Evolutionary conservation across 83 land plant species (phyloP), one percentile per base, ranked within the genome.

Genomic region (Isoetes engelmannii): DNA sequence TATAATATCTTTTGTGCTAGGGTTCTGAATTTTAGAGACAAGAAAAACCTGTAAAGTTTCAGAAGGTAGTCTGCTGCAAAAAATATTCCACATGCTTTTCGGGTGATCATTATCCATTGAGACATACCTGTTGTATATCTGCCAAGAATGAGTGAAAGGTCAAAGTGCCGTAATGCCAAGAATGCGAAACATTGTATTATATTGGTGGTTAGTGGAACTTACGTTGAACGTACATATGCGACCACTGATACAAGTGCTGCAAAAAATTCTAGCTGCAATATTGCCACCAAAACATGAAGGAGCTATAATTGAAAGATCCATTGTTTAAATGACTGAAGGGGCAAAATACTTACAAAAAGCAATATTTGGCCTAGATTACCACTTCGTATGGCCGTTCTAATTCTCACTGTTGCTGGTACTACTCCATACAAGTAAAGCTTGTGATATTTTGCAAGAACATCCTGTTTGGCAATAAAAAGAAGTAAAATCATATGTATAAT

Each of bases 21-120:
- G n/a, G n/a, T n/a, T n/a, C n/a, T n/a, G n/a, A n/a, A n/a, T n/a
- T n/a, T n/a, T n/a, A n/a, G n/a, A n/a, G n/a, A n/a, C n/a, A n/a
- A n/a, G n/a, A n/a, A n/a, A n/a, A n/a, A 68, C 70, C 57, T 68
- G 42, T 68, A 68, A 44, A 68, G 45, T 54, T 68, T 68, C 45
- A 68, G 46, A 5, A 68, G 13, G 45, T 68, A 68, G 61, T 68
- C 70, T 44, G 54, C 70, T 41, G 54, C 70, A 54, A 68, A 68
- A 18, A 68, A 68, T 18, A 63, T 9, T 49, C 61, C 68, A 50
- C 57, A 49, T 9, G 42, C n/a, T n/a, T 21, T 28, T 44, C 70
- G 28, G 9, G 54, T 18, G 4, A 15, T 17, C 42, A 48, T 41
- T 4, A 54, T 54, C 20, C 41, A 19, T 44, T 50, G 41, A 49